These are phyloP conservation scores for Xerocomus spinulosus DNA, from an alignment of 768 basidiomycete genomes.

Conservation along the genomic window DNA sequence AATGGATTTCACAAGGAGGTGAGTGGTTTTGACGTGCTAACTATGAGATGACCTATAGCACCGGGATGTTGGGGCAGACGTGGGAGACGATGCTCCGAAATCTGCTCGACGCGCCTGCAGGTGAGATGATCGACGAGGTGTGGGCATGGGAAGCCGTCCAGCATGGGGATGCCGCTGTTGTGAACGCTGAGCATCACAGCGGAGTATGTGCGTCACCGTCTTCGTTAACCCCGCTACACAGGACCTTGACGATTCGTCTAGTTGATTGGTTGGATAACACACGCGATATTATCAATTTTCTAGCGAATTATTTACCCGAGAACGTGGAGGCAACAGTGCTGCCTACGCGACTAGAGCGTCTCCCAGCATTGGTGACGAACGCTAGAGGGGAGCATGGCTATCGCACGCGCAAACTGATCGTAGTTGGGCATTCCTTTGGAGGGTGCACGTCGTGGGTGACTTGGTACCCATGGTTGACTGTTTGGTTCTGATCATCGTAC, in stretches of 20 bases:
- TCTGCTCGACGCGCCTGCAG: slow-evolving; percentile 45
- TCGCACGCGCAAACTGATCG: slow-evolving; percentile 50
- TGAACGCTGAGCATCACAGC: slow-evolving; percentile 58
- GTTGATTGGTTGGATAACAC: slow-evolving; percentile 77
- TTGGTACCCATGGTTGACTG: neutral
- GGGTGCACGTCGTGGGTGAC: slow-evolving; percentile 66
- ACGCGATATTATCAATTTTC: slow-evolving; percentile 75
- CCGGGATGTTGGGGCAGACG: slow-evolving; percentile 41
- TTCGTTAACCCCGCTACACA: neutral
- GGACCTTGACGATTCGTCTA: slow-evolving; percentile 23
- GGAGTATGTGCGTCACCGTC: slow-evolving; percentile 48
- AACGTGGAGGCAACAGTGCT: slow-evolving; percentile 31
- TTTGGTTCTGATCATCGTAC: neutral
- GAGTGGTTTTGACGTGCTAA: slow-evolving; percentile 11
- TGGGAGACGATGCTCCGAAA: slow-evolving; percentile 68
- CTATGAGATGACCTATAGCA: neutral
- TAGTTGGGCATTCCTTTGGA: slow-evolving; percentile 81
- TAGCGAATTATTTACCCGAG: slow-evolving; percentile 62
- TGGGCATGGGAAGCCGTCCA: slow-evolving; percentile 84
- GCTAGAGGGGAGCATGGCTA: slow-evolving; percentile 47
- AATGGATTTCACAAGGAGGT: slow-evolving; percentile 89
- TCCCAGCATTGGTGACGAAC: slow-evolving; percentile 40
- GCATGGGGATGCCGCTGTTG: slow-evolving; percentile 77
- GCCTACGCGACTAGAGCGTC: slow-evolving; percentile 51
- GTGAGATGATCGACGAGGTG: slow-evolving; percentile 54